A percentile compares a stretch with the other conserved stretches of the same genome.
phyloP scores from a whole-genome alignment of 352 stramenopile genomes.

The Sclerospora graminicola region DNA sequence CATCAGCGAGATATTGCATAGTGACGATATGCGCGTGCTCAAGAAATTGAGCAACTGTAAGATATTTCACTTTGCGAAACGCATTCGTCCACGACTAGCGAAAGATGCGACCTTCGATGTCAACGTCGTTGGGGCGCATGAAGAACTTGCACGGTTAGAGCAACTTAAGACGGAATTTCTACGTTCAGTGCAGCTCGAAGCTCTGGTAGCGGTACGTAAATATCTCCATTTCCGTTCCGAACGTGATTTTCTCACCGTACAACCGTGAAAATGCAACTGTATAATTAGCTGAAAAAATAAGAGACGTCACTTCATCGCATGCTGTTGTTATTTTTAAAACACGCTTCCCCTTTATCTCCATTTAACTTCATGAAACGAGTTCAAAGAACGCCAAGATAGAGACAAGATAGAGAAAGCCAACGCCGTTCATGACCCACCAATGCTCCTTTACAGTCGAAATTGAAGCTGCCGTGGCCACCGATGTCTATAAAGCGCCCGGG shows the following conservation, averaged over 20 bases:
- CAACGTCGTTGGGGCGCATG: constrained; percentile 17
- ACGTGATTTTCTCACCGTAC: constrained; percentile 46
- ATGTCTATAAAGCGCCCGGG: too few relatives aligned
- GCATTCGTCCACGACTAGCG: constrained; percentile 48
- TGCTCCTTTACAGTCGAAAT: too few relatives aligned
- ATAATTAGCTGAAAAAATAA: too few relatives aligned
- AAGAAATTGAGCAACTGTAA: constrained; percentile 83
- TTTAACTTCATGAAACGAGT: too few relatives aligned
- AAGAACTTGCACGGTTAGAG: constrained; percentile 29
- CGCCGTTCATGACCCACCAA: too few relatives aligned
- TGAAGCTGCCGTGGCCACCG: too few relatives aligned
- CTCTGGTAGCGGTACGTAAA: constrained; percentile 60
- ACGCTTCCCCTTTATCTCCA: too few relatives aligned
- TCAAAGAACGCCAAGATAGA: too few relatives aligned
- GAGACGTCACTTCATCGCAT: too few relatives aligned
- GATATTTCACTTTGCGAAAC: constrained; percentile 60
- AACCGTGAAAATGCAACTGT: too few relatives aligned
- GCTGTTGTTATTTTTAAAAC: too few relatives aligned
- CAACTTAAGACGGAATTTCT: constrained; percentile 62
- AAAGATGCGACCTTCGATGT: constrained; percentile 45
- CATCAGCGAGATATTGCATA: constrained; percentile 68
- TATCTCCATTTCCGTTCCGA: constrained; percentile 62
- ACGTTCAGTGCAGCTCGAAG: constrained; percentile 64
- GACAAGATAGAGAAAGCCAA: too few relatives aligned
- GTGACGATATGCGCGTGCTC: constrained; percentile 74